Base-by-base conservation (phyloP, 2,329 filamentous ascomycete species). In the Phyllosticta citribraziliensis region DNA sequence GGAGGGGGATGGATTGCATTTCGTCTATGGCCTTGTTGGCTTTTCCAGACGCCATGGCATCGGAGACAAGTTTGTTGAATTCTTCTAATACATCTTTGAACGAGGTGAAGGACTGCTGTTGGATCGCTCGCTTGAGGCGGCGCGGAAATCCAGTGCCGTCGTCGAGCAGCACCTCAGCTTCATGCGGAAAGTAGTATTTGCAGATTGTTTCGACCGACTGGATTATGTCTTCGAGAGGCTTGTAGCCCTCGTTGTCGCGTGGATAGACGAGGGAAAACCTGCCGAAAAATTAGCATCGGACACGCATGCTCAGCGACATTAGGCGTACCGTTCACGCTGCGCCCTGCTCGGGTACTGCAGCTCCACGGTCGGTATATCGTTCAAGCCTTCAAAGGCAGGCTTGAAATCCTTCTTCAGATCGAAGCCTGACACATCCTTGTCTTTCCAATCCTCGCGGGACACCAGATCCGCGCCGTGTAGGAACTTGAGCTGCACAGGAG, bases 281-380 rank as follows among this genome's bases (percentile, higher is more conserved):
- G 57, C 22, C 25, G 69, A 3, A n/a, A 14, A 22, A 47, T 60
- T 35, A 60, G 67, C 70, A 72, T 55, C 27, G 53, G 3, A 33
- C 52, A 30, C 35, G 52, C 56, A 71, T 66, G 54, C 70, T 69
- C 52, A 65, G 64, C 11, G 68, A 67, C 11, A 65, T 55, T 56
- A 64, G 40, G 63, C 75, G 68, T 77, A 88, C 85, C 81, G 84
- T 74, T 94, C 89, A 58, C 82, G 82, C 56, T 81, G 80, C 61
- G 84, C 82, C 64, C 81, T 78, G 72, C 89, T 92, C 10, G 94
- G 93, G 73, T 97, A 97, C 72, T 94, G 89, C 66, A 97, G 76
- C 69, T 86, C 79, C 63, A 95, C 83, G 11, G 77, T 73, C 27
- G 72, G 69, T 20, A 78, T 72, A 55, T 76, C 74, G 12, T 73